Evolutionary conservation across 441 rosid genomes (phyloP).

Genomic region (Croton setiger): DNA sequence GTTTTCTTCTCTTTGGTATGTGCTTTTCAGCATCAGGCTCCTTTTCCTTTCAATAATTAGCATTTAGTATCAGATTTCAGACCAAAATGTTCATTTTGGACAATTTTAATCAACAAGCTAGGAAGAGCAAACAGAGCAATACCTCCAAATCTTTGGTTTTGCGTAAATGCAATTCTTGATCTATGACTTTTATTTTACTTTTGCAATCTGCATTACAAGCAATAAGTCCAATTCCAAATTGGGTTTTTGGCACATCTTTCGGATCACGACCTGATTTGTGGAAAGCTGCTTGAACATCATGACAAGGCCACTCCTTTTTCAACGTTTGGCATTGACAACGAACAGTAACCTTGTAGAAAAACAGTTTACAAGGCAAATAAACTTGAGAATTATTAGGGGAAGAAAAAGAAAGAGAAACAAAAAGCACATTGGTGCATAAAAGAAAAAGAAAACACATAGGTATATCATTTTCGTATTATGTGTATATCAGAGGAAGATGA

Average conservation of each 20-base stretch:
- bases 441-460: background rate
- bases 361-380: constrained; percentile 15
- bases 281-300: constrained; percentile 75
- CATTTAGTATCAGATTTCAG: constrained; percentile 16
- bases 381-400: constrained; percentile 1
- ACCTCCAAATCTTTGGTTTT: constrained; percentile 66
- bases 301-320: constrained; percentile 85
- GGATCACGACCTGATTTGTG: constrained; percentile 45
- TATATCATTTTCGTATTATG: too few relatives aligned
- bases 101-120: background rate
- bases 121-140: constrained; percentile 5
- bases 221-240: constrained; percentile 74
- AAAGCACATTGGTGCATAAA: background rate
- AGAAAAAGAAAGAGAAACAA: background rate
- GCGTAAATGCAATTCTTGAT: constrained; percentile 60
- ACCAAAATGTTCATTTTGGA: background rate
- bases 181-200: constrained; percentile 51
- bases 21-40: constrained; percentile 44
- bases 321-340: constrained; percentile 78
- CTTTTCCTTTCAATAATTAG: constrained; percentile 45
- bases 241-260: constrained; percentile 59
- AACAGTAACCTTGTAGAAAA: constrained; percentile 54
- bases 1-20: constrained; percentile 57
- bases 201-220: constrained; percentile 71
- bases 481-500: too few relatives aligned